Percentiles rank a stretch among this genome's conserved stretches.
phyloP scores from a whole-genome alignment of 345 rosid genomes.

The Aquilaria malaccensis region DNA sequence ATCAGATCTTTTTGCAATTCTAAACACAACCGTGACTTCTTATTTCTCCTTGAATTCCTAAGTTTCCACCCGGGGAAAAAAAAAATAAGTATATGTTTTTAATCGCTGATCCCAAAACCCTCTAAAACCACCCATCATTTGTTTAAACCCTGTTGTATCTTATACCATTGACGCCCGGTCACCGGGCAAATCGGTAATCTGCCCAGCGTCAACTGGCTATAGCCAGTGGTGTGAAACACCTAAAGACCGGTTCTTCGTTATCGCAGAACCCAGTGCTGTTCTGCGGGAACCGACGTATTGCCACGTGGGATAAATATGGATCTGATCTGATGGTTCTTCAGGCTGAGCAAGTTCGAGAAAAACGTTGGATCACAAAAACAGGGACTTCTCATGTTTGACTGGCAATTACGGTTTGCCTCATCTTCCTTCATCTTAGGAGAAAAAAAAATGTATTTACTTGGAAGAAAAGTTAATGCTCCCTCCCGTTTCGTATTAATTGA shows the following conservation, averaged over 20 bases:
- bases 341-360: constrained; percentile 11
- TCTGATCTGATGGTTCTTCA: constrained; percentile 20
- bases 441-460: too few species aligned
- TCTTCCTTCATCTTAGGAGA: too few species aligned
- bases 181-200: constrained; percentile 38
- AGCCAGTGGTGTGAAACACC: constrained; percentile 25
- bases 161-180: constrained; percentile 32
- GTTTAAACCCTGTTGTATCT: constrained; percentile 49
- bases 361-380: constrained; percentile 23
- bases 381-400: not conserved
- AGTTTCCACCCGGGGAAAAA: too few species aligned
- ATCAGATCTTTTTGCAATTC: constrained; percentile 26
- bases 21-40: constrained; percentile 10
- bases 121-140: constrained; percentile 35
- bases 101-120: constrained; percentile 34
- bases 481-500: too few species aligned
- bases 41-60: constrained; percentile 6
- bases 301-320: not conserved
- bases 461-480: too few species aligned
- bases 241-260: constrained; percentile 29
- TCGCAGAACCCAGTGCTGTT: not conserved
- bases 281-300: constrained; percentile 31
- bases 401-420: too few species aligned
- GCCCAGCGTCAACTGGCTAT: constrained; percentile 24
- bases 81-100: too few species aligned